phyloP scores from a whole-genome alignment of 75 land plant species.

The Chamaecyparis obtusa region DNA sequence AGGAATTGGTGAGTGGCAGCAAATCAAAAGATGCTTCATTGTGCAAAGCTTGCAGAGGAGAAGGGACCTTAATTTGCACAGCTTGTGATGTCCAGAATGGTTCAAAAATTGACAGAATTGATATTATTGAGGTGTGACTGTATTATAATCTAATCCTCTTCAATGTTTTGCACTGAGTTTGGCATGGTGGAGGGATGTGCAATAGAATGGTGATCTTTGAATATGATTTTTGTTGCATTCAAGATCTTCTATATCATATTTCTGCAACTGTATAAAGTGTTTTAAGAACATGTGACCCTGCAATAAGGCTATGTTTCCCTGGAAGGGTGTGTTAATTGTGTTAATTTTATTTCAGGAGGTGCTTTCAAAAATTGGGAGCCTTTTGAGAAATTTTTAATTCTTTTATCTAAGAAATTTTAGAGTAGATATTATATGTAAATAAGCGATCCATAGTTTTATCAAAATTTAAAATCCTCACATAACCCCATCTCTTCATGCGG shows the following conservation, averaged over 20 bases:
- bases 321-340: too few species aligned
- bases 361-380: too few species aligned
- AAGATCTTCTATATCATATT: not conserved
- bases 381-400: too few species aligned
- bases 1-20: not conserved
- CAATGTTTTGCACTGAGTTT: not conserved
- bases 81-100: slow-evolving; percentile 19
- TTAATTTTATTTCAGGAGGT: too few species aligned
- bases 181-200: slow-evolving; percentile 15
- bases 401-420: too few species aligned
- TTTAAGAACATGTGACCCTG: not conserved
- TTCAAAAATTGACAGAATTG: slow-evolving; percentile 9
- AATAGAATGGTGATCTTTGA: not conserved
- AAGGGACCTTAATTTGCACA: slow-evolving; percentile 24
- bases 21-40: not conserved
- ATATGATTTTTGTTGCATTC: not conserved
- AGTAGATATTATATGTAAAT: too few species aligned
- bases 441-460: too few species aligned
- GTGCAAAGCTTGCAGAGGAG: slow-evolving; percentile 50
- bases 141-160: not conserved
- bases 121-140: slow-evolving; percentile 11
- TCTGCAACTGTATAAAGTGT: not conserved
- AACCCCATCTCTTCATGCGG: too few species aligned
- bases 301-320: not conserved
- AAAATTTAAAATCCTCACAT: too few species aligned